Evolutionary conservation across 2,329 filamentous ascomycete species (phyloP), one percentile per base, ranked within the genome.

Genomic region (Blastomyces silverae): DNA sequence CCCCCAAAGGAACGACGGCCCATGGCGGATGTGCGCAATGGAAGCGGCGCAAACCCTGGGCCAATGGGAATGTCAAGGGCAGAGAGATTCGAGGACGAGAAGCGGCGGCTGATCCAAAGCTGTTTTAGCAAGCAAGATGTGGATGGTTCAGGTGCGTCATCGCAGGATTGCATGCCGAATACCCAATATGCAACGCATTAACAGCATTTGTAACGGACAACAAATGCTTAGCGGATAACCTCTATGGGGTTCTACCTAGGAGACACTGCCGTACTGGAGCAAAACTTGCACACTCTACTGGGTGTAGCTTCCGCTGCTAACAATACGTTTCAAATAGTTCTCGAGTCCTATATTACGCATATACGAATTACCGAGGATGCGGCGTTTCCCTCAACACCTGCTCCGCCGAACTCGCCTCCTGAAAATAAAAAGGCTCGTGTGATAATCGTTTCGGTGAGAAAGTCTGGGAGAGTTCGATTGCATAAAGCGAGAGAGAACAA

Each of bases 271-370:
- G 20, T 28, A 15, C 22, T n/a, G 3, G 57, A 57, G 15, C 37
- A 60, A 60, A 60, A 2, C 2, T 11, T 31, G 11, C 25, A 17
- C 25, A 1, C 13, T 53, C 13, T 25, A 31, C 15, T 53, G 25
- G 4, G 6, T 13, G 11, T 25, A 53, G 6, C 6, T 42, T 60
- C 39, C 50, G 34, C 39, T 57, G 57, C 71, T 75, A 64, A 76
- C 69, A 22, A 64, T 62, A 65, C 25, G 48, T 37, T 50, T 31
- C 53, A 60, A 17, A 28, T 25, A 62, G 52, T 42, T 72, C 91
- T 89, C 90, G 94, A 99, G 80, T 97, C 92, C 44, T 99, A 99
- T 80, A 99, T 99, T 72, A 99, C 94, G 28, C 94, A 99, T 75
- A 92, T 97, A 71, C 86, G 89, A 73, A 92, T 99, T 72, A 87